A percentile compares a stretch with the other conserved stretches of the same genome.
phyloP scores from a whole-genome alignment of 768 basidiomycete species.

The Amanita inopinata region DNA sequence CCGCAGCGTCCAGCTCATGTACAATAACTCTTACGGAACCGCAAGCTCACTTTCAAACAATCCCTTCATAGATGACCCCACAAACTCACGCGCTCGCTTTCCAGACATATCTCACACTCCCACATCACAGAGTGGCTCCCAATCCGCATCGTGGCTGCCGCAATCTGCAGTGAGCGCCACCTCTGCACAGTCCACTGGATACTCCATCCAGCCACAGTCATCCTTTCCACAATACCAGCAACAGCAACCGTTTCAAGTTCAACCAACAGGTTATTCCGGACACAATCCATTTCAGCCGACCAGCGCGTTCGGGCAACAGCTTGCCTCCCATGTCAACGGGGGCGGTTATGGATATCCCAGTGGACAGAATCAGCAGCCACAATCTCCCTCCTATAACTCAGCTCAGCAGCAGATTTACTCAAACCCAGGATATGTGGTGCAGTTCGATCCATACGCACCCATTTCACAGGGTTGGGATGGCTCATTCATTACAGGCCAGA shows the following conservation, averaged over 20 bases:
- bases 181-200: conserved; percentile 13
- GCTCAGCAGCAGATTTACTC: conserved; percentile 39
- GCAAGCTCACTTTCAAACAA: conserved; percentile 53
- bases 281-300: conserved; percentile 33
- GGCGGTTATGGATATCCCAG: conserved; percentile 30
- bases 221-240: conserved; percentile 29
- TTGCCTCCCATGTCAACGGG: conserved; percentile 28
- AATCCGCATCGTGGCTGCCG: conserved; percentile 38
- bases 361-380: conserved; percentile 20
- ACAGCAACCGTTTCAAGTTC: conserved; percentile 8
- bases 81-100: conserved; percentile 42
- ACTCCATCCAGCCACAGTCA: conserved; percentile 15
- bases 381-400: conserved; percentile 26
- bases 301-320: conserved; percentile 49
- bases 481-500: conserved; percentile 13
- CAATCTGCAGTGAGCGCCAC: conserved; percentile 14
- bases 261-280: conserved; percentile 7
- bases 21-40: conserved; percentile 31
- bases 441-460: conserved; percentile 44
- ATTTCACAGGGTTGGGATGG: conserved; percentile 34
- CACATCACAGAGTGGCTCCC: conserved; percentile 14
- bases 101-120: conserved; percentile 44
- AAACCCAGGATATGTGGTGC: conserved; percentile 36
- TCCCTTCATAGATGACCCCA: conserved; percentile 52
- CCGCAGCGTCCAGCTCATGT: too few relatives aligned